phyloP scores from a whole-genome alignment of 257 asterid genomes.

The Asclepias syriaca region DNA sequence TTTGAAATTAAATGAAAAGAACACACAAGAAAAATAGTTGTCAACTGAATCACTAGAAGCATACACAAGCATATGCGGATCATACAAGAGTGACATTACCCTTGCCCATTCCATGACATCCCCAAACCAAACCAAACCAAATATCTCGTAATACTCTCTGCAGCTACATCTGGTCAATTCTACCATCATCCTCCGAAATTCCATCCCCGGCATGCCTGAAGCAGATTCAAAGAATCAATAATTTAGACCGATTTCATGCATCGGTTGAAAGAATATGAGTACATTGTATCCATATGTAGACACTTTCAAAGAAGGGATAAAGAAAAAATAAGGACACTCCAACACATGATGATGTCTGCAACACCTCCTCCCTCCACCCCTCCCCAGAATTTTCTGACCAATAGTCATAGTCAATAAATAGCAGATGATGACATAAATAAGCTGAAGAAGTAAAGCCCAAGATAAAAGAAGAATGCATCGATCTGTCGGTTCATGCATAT shows the following conservation, averaged over 20 bases:
- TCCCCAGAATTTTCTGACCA: background rate
- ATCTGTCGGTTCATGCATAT: background rate
- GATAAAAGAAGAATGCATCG: background rate
- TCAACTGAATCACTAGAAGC: background rate
- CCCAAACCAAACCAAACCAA: conserved; percentile 19
- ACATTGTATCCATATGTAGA: background rate
- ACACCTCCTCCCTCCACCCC: background rate
- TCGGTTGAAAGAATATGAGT: no score
- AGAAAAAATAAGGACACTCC: background rate
- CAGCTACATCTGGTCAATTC: conserved; percentile 38
- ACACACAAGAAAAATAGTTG: background rate
- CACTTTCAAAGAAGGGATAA: background rate
- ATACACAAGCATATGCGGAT: conserved; percentile 27
- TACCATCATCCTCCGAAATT: conserved; percentile 49
- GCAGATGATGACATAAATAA: background rate
- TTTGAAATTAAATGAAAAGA: background rate
- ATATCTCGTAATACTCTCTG: conserved; percentile 17
- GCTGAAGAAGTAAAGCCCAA: background rate
- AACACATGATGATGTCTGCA: background rate
- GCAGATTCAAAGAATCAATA: conserved; percentile 11
- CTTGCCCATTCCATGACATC: conserved; percentile 15
- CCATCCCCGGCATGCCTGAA: conserved; percentile 75
- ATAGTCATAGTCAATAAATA: background rate
- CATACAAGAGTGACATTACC: conserved; percentile 22
- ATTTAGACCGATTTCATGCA: background rate